These are phyloP conservation scores for Serpula lacrymans DNA, from an alignment of 768 basidiomycete species.

Conservation along the genomic window DNA sequence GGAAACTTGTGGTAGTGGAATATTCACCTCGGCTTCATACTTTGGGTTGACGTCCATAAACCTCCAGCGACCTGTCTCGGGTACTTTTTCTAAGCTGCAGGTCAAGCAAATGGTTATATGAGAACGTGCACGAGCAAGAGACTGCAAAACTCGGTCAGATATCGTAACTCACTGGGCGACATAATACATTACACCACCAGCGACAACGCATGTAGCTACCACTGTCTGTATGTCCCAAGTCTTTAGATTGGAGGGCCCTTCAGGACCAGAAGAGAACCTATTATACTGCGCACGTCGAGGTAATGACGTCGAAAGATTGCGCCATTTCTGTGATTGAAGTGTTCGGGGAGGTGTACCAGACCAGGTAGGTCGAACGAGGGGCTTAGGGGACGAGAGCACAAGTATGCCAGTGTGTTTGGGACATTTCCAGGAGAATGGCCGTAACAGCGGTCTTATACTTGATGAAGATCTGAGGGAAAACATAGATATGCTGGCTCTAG, in stretches of 20 bases:
- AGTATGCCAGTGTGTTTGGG: too few species aligned
- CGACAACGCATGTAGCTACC: slow-evolving; percentile 16
- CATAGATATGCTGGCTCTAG: too few species aligned
- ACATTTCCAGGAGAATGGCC: too few species aligned
- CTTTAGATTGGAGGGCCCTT: slow-evolving; percentile 2
- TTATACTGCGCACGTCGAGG: slow-evolving; percentile 20
- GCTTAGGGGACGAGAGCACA: too few species aligned
- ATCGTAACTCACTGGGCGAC: slow-evolving; percentile 23
- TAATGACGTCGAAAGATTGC: slow-evolving; percentile 19
- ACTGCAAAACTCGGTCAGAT: not conserved
- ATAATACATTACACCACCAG: slow-evolving; percentile 21
- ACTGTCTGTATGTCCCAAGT: slow-evolving; percentile 11
- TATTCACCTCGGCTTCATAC: slow-evolving; percentile 54
- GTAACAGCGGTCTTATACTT: too few species aligned
- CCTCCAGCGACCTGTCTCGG: slow-evolving; percentile 83
- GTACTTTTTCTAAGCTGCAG: slow-evolving; percentile 74
- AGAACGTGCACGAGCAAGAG: not conserved
- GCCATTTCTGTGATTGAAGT: too few species aligned
- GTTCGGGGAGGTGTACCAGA: too few species aligned
- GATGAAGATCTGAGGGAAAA: too few species aligned
- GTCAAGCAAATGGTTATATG: not conserved
- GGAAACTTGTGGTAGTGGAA: slow-evolving; percentile 12
- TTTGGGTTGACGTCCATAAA: slow-evolving; percentile 77
- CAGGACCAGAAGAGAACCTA: slow-evolving; percentile 18
- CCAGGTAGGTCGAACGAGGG: too few species aligned